A percentile compares a stretch with the other conserved stretches of the same genome.
phyloP scores from a whole-genome alignment of 116 monocot species.

The Cymodocea nodosa region DNA sequence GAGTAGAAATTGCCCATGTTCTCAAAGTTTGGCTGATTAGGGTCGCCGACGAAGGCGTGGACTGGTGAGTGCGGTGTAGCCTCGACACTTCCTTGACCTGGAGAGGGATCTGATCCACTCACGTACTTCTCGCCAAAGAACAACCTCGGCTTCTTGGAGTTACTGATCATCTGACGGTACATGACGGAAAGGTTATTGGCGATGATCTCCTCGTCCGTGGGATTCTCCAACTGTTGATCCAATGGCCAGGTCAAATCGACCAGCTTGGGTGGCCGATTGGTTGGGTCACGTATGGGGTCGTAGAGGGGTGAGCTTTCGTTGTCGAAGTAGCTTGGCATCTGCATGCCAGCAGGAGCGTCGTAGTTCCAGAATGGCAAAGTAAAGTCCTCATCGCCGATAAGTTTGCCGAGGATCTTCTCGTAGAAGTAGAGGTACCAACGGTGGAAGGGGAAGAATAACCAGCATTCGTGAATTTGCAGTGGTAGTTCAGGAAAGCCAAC shows the following conservation, averaged over 20 bases:
- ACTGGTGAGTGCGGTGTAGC: conserved; percentile 13
- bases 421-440: conserved; percentile 26
- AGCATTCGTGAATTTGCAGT: conserved; percentile 9
- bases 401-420: conserved; percentile 27
- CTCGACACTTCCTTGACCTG: conserved; percentile 21
- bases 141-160: conserved; percentile 6
- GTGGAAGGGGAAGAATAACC: conserved; percentile 30
- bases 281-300: conserved; percentile 11
- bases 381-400: conserved; percentile 15
- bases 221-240: neutral
- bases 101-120: conserved; percentile 1
- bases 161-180: conserved; percentile 21
- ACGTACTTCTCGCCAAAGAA: conserved; percentile 22
- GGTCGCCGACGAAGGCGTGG: conserved; percentile 25
- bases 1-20: conserved; percentile 41
- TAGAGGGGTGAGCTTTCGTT: conserved; percentile 13
- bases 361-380: conserved; percentile 27
- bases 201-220: conserved; percentile 4
- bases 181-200: conserved; percentile 20
- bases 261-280: conserved; percentile 8
- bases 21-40: neutral
- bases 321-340: conserved; percentile 5
- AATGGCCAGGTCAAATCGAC: conserved; percentile 11
- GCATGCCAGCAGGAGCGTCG: conserved; percentile 20
- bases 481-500: neutral